Evolutionary conservation across 495 filamentous ascomycete genomes (phyloP).

Genomic region (Talaromyces nanjingensis): DNA sequence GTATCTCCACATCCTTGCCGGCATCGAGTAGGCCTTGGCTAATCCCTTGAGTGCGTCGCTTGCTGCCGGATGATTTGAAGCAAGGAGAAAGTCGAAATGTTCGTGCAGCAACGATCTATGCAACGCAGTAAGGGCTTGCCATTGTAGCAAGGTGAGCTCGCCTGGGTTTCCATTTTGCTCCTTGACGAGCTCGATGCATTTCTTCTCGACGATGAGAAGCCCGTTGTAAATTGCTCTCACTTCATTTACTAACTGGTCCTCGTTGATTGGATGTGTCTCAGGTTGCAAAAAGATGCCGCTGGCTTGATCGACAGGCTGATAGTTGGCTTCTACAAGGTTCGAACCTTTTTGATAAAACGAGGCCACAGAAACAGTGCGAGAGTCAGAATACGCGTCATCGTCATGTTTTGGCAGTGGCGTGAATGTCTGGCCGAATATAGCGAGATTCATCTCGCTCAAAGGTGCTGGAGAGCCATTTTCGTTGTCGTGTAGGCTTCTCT

Average conservation of each 20-base stretch:
- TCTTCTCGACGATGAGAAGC: slow-evolving; percentile 71
- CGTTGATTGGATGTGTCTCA: slow-evolving; percentile 62
- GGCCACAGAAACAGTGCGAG: neutral
- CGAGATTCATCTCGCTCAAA: too few species aligned
- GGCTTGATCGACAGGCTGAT: neutral
- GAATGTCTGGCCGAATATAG: neutral
- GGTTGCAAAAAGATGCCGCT: slow-evolving; percentile 21
- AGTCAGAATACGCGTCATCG: neutral
- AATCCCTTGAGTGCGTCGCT: slow-evolving; percentile 49
- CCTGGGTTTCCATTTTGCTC: slow-evolving; percentile 38
- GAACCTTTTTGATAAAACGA: neutral
- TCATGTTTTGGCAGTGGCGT: neutral
- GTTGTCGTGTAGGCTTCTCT: neutral
- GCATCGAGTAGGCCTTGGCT: slow-evolving; percentile 70
- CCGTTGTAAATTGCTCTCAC: slow-evolving; percentile 72
- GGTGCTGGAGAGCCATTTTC: neutral
- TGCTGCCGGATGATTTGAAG: slow-evolving; percentile 67
- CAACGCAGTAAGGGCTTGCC: slow-evolving; percentile 65
- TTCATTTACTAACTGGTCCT: slow-evolving; percentile 50
- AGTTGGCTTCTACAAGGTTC: neutral
- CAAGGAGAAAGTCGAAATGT: slow-evolving; percentile 77
- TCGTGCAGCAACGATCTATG: slow-evolving; percentile 70
- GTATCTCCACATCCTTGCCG: slow-evolving; percentile 78
- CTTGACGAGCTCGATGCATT: slow-evolving; percentile 68
- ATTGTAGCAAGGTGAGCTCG: slow-evolving; percentile 54